Base-by-base conservation (phyloP, 768 basidiomycete genomes). In the Boletus rubropictus region DNA sequence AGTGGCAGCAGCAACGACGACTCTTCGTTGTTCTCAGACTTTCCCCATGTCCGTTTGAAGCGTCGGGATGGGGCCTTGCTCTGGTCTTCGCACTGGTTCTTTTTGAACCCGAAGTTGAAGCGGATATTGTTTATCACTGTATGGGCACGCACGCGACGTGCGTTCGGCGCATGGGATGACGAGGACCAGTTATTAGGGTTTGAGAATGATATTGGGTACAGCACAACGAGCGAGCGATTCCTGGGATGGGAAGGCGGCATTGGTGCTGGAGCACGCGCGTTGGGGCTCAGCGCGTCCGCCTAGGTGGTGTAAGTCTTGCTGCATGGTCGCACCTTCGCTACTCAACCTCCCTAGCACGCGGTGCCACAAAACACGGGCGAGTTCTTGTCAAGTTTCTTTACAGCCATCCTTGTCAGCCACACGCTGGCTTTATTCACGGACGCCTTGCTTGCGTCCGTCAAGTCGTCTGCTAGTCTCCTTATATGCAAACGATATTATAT, bases 71-170 rank as follows among this genome's bases (percentile, higher is more conserved):
- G 90, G 15, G 86, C 90, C 4, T 70, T 97, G 48, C 75, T 97
- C 7, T 98, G 94, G 94, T 93, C 89, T 28, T 90, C 89, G 10
- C 90, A 95, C 64, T 95, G 91, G 85, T 97, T 98, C 75, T 95
- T 98, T 72, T 73, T 91, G 59, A 95, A 93, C 74, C 79, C 86
- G 59, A 94, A 91, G 72, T 71, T 83, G 69, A 96, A 94, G 72
- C 82, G 94, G 18, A 81, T 97, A 58, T 69, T 98, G 46, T 97
- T 95, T 70, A 78, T 96, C 49, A 86, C 90, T 2, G 82, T 91
- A 18, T 96, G 92, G 90, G 90, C 93, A 7, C 79, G 86, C 36
- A 84, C 84, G 27, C 78, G 76, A 57, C 77, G 79, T 40, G 71
- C 79, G 17, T 69, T 72, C 15, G 69, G 77, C 33, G 78, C 70